Evolutionary conservation across 306 rosid species (phyloP), one percentile per base, ranked within the genome.

Genomic region (Hippophae gyantsensis): DNA sequence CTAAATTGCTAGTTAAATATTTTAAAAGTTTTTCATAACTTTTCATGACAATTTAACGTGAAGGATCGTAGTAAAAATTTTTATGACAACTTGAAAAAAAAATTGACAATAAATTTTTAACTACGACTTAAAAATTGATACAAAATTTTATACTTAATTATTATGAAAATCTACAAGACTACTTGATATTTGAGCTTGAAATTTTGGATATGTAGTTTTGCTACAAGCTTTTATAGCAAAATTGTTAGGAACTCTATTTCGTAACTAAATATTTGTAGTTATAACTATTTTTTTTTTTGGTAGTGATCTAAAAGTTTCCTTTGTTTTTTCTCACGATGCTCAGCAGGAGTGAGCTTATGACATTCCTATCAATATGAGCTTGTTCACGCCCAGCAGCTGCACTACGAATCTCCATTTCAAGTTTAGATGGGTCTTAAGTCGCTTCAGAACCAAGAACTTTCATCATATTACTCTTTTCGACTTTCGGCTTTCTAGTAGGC

Each of bases 361-460:
- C 76, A 59, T 90, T 90, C 76, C 98, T 76, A 78, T 90, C 98
- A 43, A 79, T 81, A 78, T 90, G 98, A 76, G 98, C 98, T 72
- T 87, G 95, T 76, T 90, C 98, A 64, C 98, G 95, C 73, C 85
- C 98, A 26, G 96, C 96, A 60, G 96, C 98, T 53, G 98, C 98
- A 67, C 85, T 89, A 14, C 89, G 83, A 42, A 90, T 77, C 77
- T 90, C 98, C 80, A 83, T 90, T 70, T 90, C 98, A 32, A 90
- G 84, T 75, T 80, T 78, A 6, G 98, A 87, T 61, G 98, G 98
- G 72, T 90, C 98, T 79, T 85, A 96, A 64, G 98, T 90, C 59
- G 98, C 98, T 79, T 90, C 98, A 6, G 98, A 70, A 18, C 98
- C 98, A 57, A 90, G 98, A 56, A 90, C 96, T 65, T 87, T 90